A percentile compares a stretch with the other conserved stretches of the same genome.
Evolutionary conservation across 192 early-diverging fungal genomes (phyloP).

Genomic region (Dispira simplex): DNA sequence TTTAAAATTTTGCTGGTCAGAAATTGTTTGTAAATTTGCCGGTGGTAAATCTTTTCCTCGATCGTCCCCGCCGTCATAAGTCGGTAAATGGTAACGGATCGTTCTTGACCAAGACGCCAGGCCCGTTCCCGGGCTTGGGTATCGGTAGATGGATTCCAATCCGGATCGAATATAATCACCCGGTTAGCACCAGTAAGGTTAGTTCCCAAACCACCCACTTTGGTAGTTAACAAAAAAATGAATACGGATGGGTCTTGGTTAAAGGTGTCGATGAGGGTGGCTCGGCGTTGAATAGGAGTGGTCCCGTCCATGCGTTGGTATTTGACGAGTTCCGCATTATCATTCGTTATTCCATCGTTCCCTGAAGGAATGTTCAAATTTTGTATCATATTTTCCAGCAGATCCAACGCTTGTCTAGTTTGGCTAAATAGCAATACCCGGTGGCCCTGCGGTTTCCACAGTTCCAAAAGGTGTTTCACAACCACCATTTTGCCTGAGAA

Average conservation of each 20-base stretch:
- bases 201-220: conserved; percentile 90
- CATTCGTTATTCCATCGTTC: neutral
- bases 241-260: conserved; percentile 54
- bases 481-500: conserved; percentile 85
- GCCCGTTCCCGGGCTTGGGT: conserved; percentile 90
- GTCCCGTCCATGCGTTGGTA: conserved; percentile 93
- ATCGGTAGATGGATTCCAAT: conserved; percentile 98
- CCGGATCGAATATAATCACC: conserved; percentile 90
- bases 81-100: conserved; percentile 80
- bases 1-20: conserved; percentile 91
- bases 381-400: conserved; percentile 63
- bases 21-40: conserved; percentile 97
- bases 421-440: conserved; percentile 85
- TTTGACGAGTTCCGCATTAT: conserved; percentile 15
- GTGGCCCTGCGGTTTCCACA: conserved; percentile 81
- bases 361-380: conserved; percentile 7
- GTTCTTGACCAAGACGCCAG: conserved; percentile 84
- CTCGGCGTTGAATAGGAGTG: conserved; percentile 78
- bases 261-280: conserved; percentile 76
- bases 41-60: conserved; percentile 92
- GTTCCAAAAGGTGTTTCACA: conserved; percentile 57
- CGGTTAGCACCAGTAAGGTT: conserved; percentile 92
- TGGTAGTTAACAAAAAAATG: conserved; percentile 93
- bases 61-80: conserved; percentile 92
- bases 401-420: conserved; percentile 90